A percentile compares a stretch with the other conserved stretches of the same genome.
phyloP scores from a whole-genome alignment of 495 filamentous ascomycete genomes.

The Aspergillus saccharolyticus region DNA sequence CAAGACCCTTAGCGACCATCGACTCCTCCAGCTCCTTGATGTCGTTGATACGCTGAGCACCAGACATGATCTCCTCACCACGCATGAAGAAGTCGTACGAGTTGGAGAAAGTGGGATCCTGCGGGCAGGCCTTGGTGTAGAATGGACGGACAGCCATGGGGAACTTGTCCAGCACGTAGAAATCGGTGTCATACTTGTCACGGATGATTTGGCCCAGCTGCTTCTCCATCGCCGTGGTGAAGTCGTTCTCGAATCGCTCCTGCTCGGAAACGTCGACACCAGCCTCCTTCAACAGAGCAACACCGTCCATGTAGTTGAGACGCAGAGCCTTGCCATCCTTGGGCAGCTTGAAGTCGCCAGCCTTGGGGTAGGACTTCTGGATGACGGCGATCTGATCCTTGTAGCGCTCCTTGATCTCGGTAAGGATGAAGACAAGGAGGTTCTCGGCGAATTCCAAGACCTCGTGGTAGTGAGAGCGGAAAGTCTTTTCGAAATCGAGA shows the following conservation, averaged over 20 bases:
- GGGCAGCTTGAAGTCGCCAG: constrained; percentile 53
- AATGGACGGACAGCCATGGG: constrained; percentile 80
- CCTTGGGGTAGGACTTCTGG: constrained; percentile 52
- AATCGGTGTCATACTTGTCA: constrained; percentile 81
- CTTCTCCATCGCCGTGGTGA: constrained; percentile 77
- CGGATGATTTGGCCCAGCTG: constrained; percentile 80
- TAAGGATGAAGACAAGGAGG: constrained; percentile 86
- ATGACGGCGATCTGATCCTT: constrained; percentile 65
- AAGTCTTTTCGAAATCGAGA: constrained; percentile 97
- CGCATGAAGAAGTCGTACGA: constrained; percentile 94
- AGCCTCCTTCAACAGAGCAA: constrained; percentile 73
- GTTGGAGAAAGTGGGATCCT: constrained; percentile 65
- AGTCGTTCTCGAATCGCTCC: constrained; percentile 68
- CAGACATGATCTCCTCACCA: constrained; percentile 83
- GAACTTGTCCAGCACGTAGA: constrained; percentile 90
- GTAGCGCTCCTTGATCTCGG: constrained; percentile 62
- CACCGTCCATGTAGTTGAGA: constrained; percentile 80
- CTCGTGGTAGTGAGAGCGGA: constrained; percentile 83
- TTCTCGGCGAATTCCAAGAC: constrained; percentile 74
- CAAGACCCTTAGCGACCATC: constrained; percentile 67
- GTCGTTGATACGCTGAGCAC: constrained; percentile 80
- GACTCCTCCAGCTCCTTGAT: constrained; percentile 61
- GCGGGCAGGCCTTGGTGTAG: constrained; percentile 77
- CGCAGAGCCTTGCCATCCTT: constrained; percentile 71
- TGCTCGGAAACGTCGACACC: constrained; percentile 69